phyloP scores from a whole-genome alignment of 371 early-diverging fungal genomes.

The Zychaea mexicana region DNA sequence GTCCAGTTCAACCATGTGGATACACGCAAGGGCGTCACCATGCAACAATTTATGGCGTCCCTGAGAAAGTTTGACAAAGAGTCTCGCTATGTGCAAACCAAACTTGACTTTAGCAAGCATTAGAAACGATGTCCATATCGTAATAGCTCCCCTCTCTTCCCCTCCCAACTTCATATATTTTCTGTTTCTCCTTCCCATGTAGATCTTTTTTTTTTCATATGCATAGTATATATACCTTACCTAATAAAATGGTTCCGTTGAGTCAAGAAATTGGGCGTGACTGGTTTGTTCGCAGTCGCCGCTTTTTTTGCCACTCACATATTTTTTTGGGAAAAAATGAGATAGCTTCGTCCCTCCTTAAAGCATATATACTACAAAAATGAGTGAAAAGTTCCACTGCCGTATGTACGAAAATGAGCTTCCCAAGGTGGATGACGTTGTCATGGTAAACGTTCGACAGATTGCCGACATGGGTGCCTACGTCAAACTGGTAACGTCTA shows the following conservation, averaged over 20 bases:
- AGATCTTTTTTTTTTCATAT: too few species aligned
- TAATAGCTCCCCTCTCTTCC: too few species aligned
- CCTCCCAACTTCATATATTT: too few species aligned
- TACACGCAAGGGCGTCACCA: constrained; percentile 31
- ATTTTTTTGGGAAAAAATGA: background rate
- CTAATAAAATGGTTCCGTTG: too few species aligned
- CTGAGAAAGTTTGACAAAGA: constrained; percentile 26
- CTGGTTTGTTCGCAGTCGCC: too few species aligned
- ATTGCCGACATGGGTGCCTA: constrained; percentile 99
- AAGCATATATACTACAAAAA: constrained; percentile 6
- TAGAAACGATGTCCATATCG: background rate
- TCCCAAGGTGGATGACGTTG: constrained; percentile 98
- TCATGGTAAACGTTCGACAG: constrained; percentile 98
- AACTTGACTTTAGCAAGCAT: constrained; percentile 19
- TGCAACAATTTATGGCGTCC: constrained; percentile 30
- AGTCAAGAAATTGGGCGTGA: too few species aligned
- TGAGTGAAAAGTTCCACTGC: constrained; percentile 62
- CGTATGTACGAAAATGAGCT: constrained; percentile 95
- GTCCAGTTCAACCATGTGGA: constrained; percentile 38
- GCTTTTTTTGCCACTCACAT: too few species aligned
- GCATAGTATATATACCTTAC: too few species aligned
- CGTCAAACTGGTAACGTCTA: constrained; percentile 76
- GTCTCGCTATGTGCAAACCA: constrained; percentile 24
- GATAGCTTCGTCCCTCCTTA: background rate
- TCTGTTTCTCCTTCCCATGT: too few species aligned